Evolutionary conservation across 768 basidiomycete genomes (phyloP).

Genomic region (Daedalea quercina): DNA sequence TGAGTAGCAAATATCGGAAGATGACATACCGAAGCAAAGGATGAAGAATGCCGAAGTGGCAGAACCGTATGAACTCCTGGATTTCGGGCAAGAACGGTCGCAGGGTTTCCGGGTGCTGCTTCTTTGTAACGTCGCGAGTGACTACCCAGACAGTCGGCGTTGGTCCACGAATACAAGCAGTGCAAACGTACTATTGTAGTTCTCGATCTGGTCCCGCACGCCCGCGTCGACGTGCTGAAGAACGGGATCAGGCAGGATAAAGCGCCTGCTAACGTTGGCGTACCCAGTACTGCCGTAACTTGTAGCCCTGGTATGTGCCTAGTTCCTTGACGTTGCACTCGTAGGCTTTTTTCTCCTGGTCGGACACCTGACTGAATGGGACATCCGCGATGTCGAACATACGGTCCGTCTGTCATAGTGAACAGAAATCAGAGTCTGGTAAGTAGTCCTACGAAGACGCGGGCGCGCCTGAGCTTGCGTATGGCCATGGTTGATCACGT

Average conservation of each 20-base stretch:
- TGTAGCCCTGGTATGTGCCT: slow-evolving; percentile 50
- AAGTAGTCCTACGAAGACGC: neutral
- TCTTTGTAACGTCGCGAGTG: slow-evolving; percentile 40
- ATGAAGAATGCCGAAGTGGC: slow-evolving; percentile 43
- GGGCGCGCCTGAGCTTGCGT: slow-evolving; percentile 18
- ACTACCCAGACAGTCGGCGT: slow-evolving; percentile 26
- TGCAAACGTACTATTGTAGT: slow-evolving; percentile 44
- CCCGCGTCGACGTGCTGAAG: slow-evolving; percentile 54
- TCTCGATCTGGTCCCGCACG: slow-evolving; percentile 56
- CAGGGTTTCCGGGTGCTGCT: slow-evolving; percentile 42
- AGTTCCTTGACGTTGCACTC: slow-evolving; percentile 27
- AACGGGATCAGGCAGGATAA: neutral
- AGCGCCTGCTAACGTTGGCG: neutral
- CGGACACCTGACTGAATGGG: slow-evolving; percentile 25
- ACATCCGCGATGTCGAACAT: slow-evolving; percentile 31
- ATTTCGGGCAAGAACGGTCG: slow-evolving; percentile 50
- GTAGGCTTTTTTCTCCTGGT: slow-evolving; percentile 26
- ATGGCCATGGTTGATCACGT: slow-evolving; percentile 25
- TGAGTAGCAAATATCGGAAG: neutral
- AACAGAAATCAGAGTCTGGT: neutral
- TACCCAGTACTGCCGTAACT: slow-evolving; percentile 48
- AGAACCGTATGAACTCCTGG: slow-evolving; percentile 38
- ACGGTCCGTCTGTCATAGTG: slow-evolving; percentile 20
- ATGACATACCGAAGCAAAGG: slow-evolving; percentile 34
- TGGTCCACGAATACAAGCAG: neutral